These are phyloP conservation scores for Niebla homalea DNA, from an alignment of 495 filamentous ascomycete species.

Conservation along the genomic window DNA sequence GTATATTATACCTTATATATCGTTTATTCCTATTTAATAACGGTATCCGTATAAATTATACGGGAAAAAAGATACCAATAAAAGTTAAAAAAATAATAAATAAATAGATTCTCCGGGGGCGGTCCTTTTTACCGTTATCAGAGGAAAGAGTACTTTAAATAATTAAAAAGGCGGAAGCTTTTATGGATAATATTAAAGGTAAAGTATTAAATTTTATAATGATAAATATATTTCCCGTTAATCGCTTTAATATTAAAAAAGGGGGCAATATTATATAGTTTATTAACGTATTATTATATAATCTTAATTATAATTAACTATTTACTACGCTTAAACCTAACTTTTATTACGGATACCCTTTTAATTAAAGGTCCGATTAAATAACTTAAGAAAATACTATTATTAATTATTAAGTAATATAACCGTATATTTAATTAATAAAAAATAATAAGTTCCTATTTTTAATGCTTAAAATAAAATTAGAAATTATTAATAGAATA, in stretches of 20 bases:
- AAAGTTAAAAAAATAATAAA: background rate
- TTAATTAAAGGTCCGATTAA: background rate
- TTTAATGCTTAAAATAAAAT: constrained; percentile 6
- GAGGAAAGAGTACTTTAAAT: background rate
- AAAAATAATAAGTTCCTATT: constrained; percentile 7
- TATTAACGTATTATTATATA: constrained; percentile 6
- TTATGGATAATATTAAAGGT: background rate
- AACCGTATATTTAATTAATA: background rate
- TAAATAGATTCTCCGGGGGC: background rate
- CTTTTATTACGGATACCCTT: constrained; percentile 1
- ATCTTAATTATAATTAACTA: too few relatives aligned
- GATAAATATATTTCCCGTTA: background rate
- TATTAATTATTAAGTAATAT: constrained; percentile 2
- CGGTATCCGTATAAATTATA: background rate
- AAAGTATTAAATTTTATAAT: background rate
- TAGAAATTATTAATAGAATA: constrained; percentile 7
- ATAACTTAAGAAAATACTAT: too few relatives aligned
- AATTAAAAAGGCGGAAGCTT: background rate
- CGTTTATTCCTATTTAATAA: background rate
- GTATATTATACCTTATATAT: background rate
- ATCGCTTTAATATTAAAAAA: background rate
- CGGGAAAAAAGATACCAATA: background rate
- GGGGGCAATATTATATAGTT: constrained; percentile 5
- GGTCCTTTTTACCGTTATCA: background rate
- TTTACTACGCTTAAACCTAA: constrained; percentile 5